These are phyloP conservation scores for Clarireedia monteithiana DNA, from an alignment of 2,329 filamentous ascomycete genomes.

Conservation along the genomic window DNA sequence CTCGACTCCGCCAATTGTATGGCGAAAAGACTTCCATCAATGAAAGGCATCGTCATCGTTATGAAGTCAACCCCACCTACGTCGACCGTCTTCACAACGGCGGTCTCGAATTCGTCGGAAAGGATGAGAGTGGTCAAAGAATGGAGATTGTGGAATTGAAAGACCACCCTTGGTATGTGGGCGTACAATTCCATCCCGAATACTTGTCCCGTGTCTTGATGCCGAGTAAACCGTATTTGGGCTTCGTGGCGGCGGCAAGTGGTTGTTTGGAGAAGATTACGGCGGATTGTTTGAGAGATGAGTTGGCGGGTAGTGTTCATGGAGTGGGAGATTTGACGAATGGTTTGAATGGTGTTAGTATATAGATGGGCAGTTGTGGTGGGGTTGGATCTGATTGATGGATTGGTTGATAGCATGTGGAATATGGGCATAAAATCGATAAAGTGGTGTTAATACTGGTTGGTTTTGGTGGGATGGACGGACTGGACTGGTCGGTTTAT, in stretches of 20 bases:
- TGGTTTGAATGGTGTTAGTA: conserved; percentile 7
- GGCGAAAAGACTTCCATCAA: conserved; percentile 46
- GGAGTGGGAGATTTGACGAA: conserved; percentile 1
- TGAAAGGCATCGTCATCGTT: conserved; percentile 82
- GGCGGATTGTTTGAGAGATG: conserved; percentile 5
- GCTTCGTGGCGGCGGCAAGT: conserved; percentile 68
- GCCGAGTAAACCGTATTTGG: conserved; percentile 70
- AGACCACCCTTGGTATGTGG: conserved; percentile 78
- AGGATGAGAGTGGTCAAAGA: conserved; percentile 68
- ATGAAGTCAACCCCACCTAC: conserved; percentile 80
- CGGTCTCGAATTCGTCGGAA: conserved; percentile 70
- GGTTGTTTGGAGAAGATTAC: conserved; percentile 27
- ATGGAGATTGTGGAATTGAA: conserved; percentile 81
- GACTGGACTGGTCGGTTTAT: not conserved
- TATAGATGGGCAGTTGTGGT: not conserved
- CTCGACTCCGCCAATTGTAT: conserved; percentile 68
- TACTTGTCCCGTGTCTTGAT: conserved; percentile 69
- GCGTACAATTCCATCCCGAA: conserved; percentile 85
- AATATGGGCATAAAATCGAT: no score
- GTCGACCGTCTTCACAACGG: conserved; percentile 59
- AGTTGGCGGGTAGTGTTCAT: conserved; percentile 2
- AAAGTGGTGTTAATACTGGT: not conserved
- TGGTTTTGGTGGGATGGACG: conserved; percentile 1
- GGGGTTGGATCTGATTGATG: no score
- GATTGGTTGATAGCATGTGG: no score